Conservation (phyloP, 2,329 filamentous ascomycete genomes). For the Aspergillus phoenicis region DNA sequence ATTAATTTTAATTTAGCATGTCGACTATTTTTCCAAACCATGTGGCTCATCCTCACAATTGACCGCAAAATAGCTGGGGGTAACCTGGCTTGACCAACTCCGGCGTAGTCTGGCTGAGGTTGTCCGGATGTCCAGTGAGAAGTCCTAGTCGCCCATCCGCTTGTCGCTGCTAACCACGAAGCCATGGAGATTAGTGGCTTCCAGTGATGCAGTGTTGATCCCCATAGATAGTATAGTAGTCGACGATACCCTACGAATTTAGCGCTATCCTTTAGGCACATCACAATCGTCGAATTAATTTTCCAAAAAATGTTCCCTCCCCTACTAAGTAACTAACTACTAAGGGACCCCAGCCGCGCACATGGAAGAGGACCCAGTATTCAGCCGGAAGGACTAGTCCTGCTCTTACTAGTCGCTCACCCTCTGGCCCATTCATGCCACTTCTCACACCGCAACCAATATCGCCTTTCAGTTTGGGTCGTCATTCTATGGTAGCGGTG, state of each 20-base stretch:
- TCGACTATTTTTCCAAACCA: neutral
- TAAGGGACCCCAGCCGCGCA: neutral
- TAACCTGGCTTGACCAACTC: constrained; percentile 1
- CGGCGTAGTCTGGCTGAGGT: neutral
- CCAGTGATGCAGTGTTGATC: constrained; percentile 19
- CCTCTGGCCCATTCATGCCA: neutral
- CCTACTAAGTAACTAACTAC: no score
- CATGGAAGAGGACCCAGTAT: neutral
- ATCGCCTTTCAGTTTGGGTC: neutral
- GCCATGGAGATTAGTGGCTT: constrained; percentile 9
- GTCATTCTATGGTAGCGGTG: neutral
- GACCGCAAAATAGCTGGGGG: constrained; percentile 5
- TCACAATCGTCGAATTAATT: constrained; percentile 1
- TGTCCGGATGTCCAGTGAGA: neutral
- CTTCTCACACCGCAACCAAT: neutral
- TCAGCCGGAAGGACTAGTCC: no score
- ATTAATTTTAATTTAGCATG: constrained; percentile 8
- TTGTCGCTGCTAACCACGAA: neutral
- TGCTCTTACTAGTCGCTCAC: neutral
- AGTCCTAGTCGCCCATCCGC: neutral
- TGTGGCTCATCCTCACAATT: constrained; percentile 2
- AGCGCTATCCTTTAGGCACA: constrained; percentile 5
- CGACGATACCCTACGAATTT: neutral
- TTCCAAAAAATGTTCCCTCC: neutral
- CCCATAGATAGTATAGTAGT: neutral